A percentile compares a stretch with the other conserved stretches of the same genome.
Conservation (phyloP, 1,284 basidiomycete species). For the Trametes polyzona region DNA sequence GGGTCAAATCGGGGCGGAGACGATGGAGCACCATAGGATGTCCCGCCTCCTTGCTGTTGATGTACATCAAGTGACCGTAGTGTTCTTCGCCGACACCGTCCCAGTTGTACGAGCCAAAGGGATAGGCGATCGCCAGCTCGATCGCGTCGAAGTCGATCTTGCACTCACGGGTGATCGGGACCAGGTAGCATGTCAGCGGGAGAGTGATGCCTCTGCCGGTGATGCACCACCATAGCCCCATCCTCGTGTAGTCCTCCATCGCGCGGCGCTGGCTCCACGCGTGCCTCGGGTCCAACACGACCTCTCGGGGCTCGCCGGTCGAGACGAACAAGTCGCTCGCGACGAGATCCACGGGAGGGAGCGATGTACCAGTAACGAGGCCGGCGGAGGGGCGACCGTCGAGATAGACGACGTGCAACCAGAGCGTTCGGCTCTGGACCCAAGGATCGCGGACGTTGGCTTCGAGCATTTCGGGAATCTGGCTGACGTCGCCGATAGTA, state of each 20-base stretch:
- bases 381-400: conserved; percentile 54
- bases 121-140: conserved; percentile 48
- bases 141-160: conserved; percentile 64
- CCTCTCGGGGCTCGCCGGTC: conserved; percentile 42
- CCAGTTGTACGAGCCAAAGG: conserved; percentile 60
- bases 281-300: conserved; percentile 47
- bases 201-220: conserved; percentile 56
- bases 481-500: conserved; percentile 43
- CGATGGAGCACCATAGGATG: conserved; percentile 57
- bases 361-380: conserved; percentile 61
- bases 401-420: conserved; percentile 62
- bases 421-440: conserved; percentile 56
- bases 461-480: conserved; percentile 56
- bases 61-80: conserved; percentile 51
- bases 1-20: conserved; percentile 66
- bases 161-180: conserved; percentile 53
- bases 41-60: conserved; percentile 58
- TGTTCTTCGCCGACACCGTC: conserved; percentile 48
- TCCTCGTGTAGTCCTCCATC: conserved; percentile 65
- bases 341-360: conserved; percentile 51
- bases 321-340: conserved; percentile 41
- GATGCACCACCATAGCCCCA: conserved; percentile 65
- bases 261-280: conserved; percentile 49
- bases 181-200: conserved; percentile 61
- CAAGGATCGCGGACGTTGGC: conserved; percentile 67